A percentile compares a stretch with the other conserved stretches of the same genome.
Conservation (phyloP, 2,329 filamentous ascomycete genomes). For the Nigrospora osmanthi region DNA sequence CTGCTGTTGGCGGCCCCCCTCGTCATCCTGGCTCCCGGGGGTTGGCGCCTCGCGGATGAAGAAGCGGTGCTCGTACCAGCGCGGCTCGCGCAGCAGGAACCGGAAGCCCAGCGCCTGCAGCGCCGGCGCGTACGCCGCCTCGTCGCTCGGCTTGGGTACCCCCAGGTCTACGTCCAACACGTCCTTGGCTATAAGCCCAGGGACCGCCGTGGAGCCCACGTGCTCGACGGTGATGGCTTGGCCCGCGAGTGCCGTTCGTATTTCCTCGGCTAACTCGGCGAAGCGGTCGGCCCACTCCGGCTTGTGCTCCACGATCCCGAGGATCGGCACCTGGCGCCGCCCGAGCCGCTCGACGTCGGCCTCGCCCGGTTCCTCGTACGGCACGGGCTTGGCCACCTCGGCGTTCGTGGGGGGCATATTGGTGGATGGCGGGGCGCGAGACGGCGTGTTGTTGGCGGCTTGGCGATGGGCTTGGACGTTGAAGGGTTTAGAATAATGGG, state of each 20-base stretch:
- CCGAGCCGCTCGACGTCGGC: no score
- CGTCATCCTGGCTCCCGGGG: no score
- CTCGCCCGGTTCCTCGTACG: no score
- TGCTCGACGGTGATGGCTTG: conserved; percentile 30
- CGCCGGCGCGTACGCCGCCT: conserved; percentile 30
- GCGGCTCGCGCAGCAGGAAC: conserved; percentile 35
- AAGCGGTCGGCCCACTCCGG: conserved; percentile 2
- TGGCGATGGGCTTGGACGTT: no score
- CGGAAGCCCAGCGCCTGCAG: conserved; percentile 36
- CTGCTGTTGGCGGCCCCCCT: no score
- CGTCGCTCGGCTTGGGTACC: conserved; percentile 28
- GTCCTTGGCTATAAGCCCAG: conserved; percentile 39
- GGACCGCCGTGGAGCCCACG: conserved; percentile 42
- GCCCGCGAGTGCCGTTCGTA: conserved; percentile 25
- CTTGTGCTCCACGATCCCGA: conserved; percentile 1
- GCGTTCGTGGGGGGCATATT: no score
- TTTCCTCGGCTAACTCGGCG: conserved; percentile 8
- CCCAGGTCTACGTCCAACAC: conserved; percentile 45
- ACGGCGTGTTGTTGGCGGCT: no score
- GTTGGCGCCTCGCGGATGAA: conserved; percentile 30
- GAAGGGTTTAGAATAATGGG: no score
- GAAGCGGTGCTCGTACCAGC: conserved; percentile 38
- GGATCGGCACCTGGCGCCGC: no score
- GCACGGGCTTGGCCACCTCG: no score
- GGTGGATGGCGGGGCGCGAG: no score